A percentile compares a stretch with the other conserved stretches of the same genome.
phyloP scores from a whole-genome alignment of 1,284 basidiomycete species.

The Moesziomyces antarcticus region DNA sequence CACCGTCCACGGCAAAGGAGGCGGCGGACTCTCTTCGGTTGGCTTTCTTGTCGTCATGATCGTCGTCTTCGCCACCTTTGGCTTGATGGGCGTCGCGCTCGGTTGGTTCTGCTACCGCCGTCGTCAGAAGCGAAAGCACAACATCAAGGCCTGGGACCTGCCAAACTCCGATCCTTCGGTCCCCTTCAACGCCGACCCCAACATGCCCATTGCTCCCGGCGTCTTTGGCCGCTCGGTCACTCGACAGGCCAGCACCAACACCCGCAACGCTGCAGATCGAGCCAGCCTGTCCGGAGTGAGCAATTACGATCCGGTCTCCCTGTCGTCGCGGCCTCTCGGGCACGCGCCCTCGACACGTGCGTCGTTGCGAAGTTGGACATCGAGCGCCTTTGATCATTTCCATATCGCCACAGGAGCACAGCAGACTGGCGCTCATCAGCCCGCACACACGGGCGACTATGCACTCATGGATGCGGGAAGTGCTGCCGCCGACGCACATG shows the following conservation, averaged over 20 bases:
- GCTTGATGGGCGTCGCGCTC: conserved; percentile 25
- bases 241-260: conserved; percentile 13
- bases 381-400: conserved; percentile 30
- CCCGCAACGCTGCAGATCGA: conserved; percentile 9
- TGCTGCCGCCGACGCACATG: conserved; percentile 4
- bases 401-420: conserved; percentile 12
- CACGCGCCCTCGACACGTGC: conserved; percentile 26
- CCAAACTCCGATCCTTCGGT: conserved; percentile 36
- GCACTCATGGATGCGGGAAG: conserved; percentile 24
- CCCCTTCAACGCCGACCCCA: conserved; percentile 39
- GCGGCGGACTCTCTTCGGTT: conserved; percentile 13
- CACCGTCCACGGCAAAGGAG: conserved; percentile 5
- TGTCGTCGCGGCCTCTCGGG: conserved; percentile 19
- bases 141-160: conserved; percentile 45
- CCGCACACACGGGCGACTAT: conserved; percentile 14
- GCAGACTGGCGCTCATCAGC: conserved; percentile 4
- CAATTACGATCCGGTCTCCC: conserved; percentile 30
- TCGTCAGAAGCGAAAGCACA: conserved; percentile 27
- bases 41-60: conserved; percentile 35
- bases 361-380: conserved; percentile 47
- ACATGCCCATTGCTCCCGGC: conserved; percentile 41
- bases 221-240: conserved; percentile 32
- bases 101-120: conserved; percentile 48
- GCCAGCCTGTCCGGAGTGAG: conserved; percentile 28
- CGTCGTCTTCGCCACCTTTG: conserved; percentile 25